Base-by-base conservation (phyloP, 176 grass and related monocot species). In the Oryza nivara region DNA sequence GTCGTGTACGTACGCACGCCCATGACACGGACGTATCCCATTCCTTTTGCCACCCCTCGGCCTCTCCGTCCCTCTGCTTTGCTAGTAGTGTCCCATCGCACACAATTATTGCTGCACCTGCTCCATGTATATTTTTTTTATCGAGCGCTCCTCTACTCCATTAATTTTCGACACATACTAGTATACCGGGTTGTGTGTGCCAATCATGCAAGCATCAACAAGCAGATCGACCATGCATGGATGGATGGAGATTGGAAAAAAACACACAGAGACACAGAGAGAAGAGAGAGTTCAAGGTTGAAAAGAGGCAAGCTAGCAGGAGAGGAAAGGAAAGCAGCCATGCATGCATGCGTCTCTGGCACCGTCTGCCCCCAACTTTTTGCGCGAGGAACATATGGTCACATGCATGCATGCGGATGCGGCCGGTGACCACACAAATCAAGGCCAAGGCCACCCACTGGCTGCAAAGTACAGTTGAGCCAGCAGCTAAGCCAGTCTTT, bases 361-460 rank as follows among this genome's bases (percentile, higher is more conserved):
- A 15, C 23, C 58, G 58, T 4, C 49, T 58, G 14, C 46, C 30
- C 30, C 80, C 80, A 74, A 65, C 76, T 80, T 85, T 89, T 86
- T 52, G 54, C 48, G 76, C 77, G 88, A 89, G 66, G 66, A 86
- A 77, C 83, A 77, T 81, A 85, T 81, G 11, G 78, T 85, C 82
- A 85, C 88, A 86, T 71, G 82, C 86, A 38, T 34, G 68, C 70
- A 19, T 17, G 51, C 30, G 30, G 30, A 32, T 32, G 30, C 30
- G 30, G 30, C 7, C 58, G 66, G 77, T 40, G 76, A 52, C 77
- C 58, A 63, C 58, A 63, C 58, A 63, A 63, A 63, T 23, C 58
- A 25, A 15, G 40, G 16, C 15, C 58, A 25, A 15, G 40, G 16
- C 15, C 58, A 41, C 40, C 12, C 3, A 4, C 30, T 23, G 47